These are phyloP conservation scores for Spiromastix sp. DNA, from an alignment of 2,329 filamentous ascomycete genomes.

Conservation along the genomic window DNA sequence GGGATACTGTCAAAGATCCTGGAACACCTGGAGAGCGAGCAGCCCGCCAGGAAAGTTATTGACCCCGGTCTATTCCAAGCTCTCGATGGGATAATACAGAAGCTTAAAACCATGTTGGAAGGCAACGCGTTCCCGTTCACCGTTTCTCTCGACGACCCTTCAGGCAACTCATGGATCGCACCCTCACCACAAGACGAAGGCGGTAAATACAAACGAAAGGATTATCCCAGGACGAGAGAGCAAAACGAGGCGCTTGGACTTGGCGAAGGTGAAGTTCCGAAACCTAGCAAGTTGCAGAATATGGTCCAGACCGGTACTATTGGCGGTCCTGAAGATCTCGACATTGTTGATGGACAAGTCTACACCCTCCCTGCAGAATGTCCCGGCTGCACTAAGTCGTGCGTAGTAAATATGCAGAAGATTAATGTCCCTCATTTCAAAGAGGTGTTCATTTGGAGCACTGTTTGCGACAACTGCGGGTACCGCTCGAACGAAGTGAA, in stretches of 20 bases:
- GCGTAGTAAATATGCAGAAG: conserved; percentile 96
- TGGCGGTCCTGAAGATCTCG: conserved; percentile 55
- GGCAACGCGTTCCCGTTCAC: conserved; percentile 79
- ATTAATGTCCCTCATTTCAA: conserved; percentile 97
- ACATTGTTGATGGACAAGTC: conserved; percentile 87
- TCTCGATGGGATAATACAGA: conserved; percentile 64
- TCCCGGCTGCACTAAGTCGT: conserved; percentile 77
- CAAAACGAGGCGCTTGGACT: conserved; percentile 84
- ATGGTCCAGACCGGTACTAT: conserved; percentile 30
- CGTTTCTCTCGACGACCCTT: conserved; percentile 76
- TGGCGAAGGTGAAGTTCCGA: conserved; percentile 34
- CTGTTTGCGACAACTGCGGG: conserved; percentile 81
- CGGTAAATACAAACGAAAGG: conserved; percentile 81
- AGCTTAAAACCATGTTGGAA: conserved; percentile 64
- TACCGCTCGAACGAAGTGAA: conserved; percentile 97
- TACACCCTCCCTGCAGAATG: conserved; percentile 89
- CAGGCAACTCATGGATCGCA: conserved; percentile 94
- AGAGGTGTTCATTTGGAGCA: conserved; percentile 92
- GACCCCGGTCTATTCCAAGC: conserved; percentile 69
- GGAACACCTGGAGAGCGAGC: conserved; percentile 69
- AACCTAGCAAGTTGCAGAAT: conserved; percentile 16
- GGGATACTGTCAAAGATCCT: conserved; percentile 70
- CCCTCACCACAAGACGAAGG: conserved; percentile 64
- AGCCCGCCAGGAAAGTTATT: conserved; percentile 69
- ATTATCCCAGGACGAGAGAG: conserved; percentile 71